phyloP scores from a whole-genome alignment of 1,284 basidiomycete species.

The Amylostereum chailletii region DNA sequence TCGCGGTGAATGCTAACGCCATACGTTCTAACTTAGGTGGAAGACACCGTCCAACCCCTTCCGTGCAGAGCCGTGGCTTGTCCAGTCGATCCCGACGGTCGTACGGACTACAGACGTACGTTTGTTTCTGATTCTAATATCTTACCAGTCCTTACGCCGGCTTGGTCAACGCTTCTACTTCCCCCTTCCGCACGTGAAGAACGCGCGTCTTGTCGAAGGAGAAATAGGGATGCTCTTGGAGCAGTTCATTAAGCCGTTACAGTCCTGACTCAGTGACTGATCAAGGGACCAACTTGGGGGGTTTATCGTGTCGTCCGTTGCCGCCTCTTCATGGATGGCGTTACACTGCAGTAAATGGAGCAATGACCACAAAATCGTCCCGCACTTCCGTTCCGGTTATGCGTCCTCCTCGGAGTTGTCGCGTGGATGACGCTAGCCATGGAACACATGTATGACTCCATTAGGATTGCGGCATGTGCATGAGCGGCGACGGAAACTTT shows the following conservation, averaged over 20 bases:
- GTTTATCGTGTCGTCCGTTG: too few relatives aligned
- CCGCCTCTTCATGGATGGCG: too few relatives aligned
- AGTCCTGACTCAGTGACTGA: background rate
- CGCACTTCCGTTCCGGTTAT: too few relatives aligned
- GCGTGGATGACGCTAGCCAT: too few relatives aligned
- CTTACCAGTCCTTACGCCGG: background rate
- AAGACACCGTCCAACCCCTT: conserved; percentile 53
- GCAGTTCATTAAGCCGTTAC: conserved; percentile 9
- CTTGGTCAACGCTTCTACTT: background rate
- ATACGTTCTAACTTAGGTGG: conserved; percentile 41
- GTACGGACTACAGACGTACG: conserved; percentile 60
- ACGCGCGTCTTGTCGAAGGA: conserved; percentile 49
- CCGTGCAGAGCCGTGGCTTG: conserved; percentile 57
- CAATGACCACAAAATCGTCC: too few relatives aligned
- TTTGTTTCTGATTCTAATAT: conserved; percentile 12
- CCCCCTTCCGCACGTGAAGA: conserved; percentile 39
- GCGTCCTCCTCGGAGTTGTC: too few relatives aligned
- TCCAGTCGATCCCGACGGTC: conserved; percentile 66
- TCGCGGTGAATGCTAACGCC: conserved; percentile 5
- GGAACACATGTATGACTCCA: too few relatives aligned
- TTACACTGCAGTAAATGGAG: too few relatives aligned
- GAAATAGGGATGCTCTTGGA: conserved; percentile 28
- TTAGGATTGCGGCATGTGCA: too few relatives aligned
- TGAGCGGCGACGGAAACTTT: too few relatives aligned
- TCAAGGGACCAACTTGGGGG: background rate